Percentiles rank a stretch among this genome's conserved stretches.
Evolutionary conservation across 345 rosid genomes (phyloP).

Genomic region (Ailanthus altissimus): DNA sequence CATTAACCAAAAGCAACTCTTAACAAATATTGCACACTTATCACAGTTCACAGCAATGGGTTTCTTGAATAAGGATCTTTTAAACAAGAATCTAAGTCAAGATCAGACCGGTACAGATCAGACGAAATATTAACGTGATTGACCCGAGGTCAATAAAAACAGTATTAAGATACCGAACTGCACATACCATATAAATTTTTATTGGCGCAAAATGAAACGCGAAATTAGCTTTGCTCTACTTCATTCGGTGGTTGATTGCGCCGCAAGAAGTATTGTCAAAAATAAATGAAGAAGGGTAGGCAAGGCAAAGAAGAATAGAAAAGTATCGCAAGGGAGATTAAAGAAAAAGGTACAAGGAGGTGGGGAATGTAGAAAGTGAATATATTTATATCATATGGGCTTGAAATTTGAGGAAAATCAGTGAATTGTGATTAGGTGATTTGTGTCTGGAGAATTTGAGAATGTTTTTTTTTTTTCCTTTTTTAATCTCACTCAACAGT

Average conservation of each 20-base stretch:
- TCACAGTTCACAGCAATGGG: constrained; percentile 13
- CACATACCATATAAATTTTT: constrained; percentile 1
- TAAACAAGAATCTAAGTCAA: background rate
- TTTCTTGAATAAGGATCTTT: background rate
- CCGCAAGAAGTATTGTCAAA: background rate
- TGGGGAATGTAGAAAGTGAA: background rate
- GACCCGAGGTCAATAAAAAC: background rate
- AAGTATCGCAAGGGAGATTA: constrained; percentile 2
- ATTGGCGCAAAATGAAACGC: background rate
- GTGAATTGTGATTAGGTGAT: background rate
- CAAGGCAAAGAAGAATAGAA: constrained; percentile 4
- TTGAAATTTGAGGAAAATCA: constrained; percentile 1
- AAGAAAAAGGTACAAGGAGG: constrained; percentile 6
- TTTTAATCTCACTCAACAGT: no score
- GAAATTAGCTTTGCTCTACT: background rate
- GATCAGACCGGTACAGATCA: background rate
- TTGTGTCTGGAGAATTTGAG: background rate
- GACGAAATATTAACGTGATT: background rate
- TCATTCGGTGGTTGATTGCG: constrained; percentile 15
- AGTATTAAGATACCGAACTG: background rate
- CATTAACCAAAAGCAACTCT: constrained; percentile 1
- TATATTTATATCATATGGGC: no score
- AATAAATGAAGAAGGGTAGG: background rate
- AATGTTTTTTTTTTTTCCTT: background rate
- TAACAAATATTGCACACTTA: constrained; percentile 6